Conservation (phyloP, 352 stramenopile species). For the Pilasporangium apinafurcum region DNA sequence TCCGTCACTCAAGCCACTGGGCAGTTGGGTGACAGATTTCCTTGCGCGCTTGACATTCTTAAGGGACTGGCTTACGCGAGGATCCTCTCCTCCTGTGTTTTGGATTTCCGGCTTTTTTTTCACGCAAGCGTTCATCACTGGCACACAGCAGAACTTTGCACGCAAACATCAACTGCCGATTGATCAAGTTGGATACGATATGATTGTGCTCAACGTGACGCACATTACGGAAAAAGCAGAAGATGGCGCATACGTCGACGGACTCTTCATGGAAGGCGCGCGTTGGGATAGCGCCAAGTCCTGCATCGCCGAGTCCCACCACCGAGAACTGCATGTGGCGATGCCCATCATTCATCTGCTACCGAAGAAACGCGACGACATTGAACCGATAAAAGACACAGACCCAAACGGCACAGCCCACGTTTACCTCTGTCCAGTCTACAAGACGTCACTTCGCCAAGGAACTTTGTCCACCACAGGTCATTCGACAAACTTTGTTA, state of each 20-base stretch:
- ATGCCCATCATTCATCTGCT: conserved; percentile 86
- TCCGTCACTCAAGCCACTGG: conserved; percentile 89
- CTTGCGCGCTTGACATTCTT: conserved; percentile 76
- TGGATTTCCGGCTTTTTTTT: conserved; percentile 95
- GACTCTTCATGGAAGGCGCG: conserved; percentile 89
- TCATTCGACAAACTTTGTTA: conserved; percentile 95
- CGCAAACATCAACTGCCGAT: conserved; percentile 89
- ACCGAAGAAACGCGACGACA: conserved; percentile 72
- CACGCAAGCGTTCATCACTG: conserved; percentile 92
- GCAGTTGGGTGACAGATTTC: conserved; percentile 91
- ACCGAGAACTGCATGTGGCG: conserved; percentile 79
- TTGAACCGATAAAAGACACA: conserved; percentile 86
- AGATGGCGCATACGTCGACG: conserved; percentile 86
- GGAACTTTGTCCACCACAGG: conserved; percentile 91
- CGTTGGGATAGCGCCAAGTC: conserved; percentile 67
- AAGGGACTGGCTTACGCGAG: conserved; percentile 75
- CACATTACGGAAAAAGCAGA: conserved; percentile 47
- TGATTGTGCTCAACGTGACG: conserved; percentile 59
- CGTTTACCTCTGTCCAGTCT: conserved; percentile 89
- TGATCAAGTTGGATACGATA: conserved; percentile 88
- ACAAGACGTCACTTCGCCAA: conserved; percentile 89
- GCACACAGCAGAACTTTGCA: conserved; percentile 91
- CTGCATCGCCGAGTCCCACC: conserved; percentile 77
- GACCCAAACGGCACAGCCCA: conserved; percentile 86
- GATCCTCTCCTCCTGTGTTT: conserved; percentile 76